Conservation (phyloP, 2,329 filamentous ascomycete species). For the Plectosphaerella plurivora region DNA sequence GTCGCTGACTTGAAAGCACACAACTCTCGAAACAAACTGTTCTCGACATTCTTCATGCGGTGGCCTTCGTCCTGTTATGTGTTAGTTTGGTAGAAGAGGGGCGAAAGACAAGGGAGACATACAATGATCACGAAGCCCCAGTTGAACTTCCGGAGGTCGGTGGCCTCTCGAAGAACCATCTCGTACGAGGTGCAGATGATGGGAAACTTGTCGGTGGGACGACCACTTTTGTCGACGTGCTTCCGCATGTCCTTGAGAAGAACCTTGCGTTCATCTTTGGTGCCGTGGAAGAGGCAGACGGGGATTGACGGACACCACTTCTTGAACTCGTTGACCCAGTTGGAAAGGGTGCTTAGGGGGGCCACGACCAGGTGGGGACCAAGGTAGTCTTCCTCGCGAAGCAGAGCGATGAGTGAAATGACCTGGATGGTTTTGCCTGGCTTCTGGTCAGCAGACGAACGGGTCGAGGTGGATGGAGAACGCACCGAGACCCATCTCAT, state of each 20-base stretch:
- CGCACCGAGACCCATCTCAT: conserved; percentile 82
- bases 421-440: conserved; percentile 86
- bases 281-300: conserved; percentile 86
- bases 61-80: conserved; percentile 78
- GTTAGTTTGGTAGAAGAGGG: conserved; percentile 8
- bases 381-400: conserved; percentile 80
- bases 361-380: conserved; percentile 90
- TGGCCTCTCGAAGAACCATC: conserved; percentile 87
- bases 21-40: conserved; percentile 82
- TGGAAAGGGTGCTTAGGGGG: conserved; percentile 85
- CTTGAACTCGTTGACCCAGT: conserved; percentile 92
- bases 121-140: conserved; percentile 98
- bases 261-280: conserved; percentile 68
- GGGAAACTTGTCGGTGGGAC: conserved; percentile 66
- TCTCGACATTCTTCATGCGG: conserved; percentile 94
- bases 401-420: conserved; percentile 78
- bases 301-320: conserved; percentile 88
- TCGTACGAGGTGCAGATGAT: conserved; percentile 95
- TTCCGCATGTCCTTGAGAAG: conserved; percentile 72
- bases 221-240: conserved; percentile 58
- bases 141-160: conserved; percentile 74
- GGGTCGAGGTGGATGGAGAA: not conserved
- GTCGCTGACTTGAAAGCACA: conserved; percentile 88
- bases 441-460: conserved; percentile 3
- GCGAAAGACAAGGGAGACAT: conserved; percentile 20